Conservation (phyloP, 169 alveolate genomes). For the Perkinsus olseni region DNA sequence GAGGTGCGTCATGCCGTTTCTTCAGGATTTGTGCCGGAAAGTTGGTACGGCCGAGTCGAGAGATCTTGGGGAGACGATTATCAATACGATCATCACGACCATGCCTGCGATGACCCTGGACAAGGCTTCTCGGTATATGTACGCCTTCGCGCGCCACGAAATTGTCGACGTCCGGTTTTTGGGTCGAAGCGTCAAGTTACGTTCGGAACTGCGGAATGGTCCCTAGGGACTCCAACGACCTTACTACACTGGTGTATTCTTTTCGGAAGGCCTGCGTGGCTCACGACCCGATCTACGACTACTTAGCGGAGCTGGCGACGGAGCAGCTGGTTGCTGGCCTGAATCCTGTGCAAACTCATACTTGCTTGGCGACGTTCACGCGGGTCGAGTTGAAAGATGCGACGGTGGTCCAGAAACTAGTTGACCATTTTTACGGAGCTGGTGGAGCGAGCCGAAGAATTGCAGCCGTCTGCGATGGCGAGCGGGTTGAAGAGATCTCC, state of each 20-base stretch:
- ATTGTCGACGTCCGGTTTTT: not conserved
- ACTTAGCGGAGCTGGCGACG: not conserved
- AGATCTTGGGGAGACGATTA: not conserved
- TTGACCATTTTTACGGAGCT: not conserved
- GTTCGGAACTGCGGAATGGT: not conserved
- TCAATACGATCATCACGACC: not conserved
- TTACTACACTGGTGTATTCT: not conserved
- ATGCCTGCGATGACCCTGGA: not conserved
- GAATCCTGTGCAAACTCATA: not conserved
- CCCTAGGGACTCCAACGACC: not conserved
- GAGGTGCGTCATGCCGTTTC: not conserved
- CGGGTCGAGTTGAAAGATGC: not conserved
- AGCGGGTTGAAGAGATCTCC: not conserved
- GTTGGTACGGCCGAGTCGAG: not conserved
- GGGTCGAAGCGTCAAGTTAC: not conserved
- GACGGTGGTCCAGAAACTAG: not conserved
- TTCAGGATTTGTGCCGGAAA: not conserved
- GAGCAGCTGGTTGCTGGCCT: not conserved
- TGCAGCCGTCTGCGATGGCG: not conserved
- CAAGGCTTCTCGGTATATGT: not conserved
- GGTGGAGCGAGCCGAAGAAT: not conserved
- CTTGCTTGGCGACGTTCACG: not conserved
- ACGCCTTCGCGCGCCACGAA: conserved; percentile 2
- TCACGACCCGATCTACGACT: not conserved
- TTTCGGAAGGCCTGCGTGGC: not conserved